A percentile compares a stretch with the other conserved stretches of the same genome.
These are phyloP conservation scores for Pichia sp. DNA, from an alignment of 1,139 yeast species.

Conservation along the genomic window DNA sequence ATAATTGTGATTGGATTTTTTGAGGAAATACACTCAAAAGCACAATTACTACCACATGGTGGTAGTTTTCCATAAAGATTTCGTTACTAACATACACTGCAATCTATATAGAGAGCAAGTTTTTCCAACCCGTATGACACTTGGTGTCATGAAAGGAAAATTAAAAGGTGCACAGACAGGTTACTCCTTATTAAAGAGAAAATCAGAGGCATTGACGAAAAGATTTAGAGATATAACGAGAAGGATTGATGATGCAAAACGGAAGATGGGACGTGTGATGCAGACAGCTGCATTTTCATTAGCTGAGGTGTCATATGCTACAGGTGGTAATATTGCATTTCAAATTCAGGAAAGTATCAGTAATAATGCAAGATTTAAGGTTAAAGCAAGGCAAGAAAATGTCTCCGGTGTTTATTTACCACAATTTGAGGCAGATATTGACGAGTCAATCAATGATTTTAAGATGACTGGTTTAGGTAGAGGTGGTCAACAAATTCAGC, in stretches of 20 bases:
- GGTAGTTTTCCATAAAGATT: not conserved
- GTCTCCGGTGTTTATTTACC: constrained; percentile 95
- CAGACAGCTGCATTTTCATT: constrained; percentile 96
- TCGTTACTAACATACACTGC: not conserved
- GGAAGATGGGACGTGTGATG: constrained; percentile 98
- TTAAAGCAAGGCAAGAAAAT: constrained; percentile 88
- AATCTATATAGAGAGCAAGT: constrained; percentile 60
- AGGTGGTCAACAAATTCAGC: constrained; percentile 97
- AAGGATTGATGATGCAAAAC: constrained; percentile 90
- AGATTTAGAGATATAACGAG: constrained; percentile 93
- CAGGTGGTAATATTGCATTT: constrained; percentile 83
- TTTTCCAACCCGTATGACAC: constrained; percentile 96
- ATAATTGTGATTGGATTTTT: too few relatives aligned
- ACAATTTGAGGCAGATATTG: constrained; percentile 78
- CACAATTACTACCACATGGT: not conserved
- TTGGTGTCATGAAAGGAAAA: constrained; percentile 89
- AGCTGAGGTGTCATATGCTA: constrained; percentile 95
- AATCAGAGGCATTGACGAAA: constrained; percentile 94
- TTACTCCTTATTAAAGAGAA: constrained; percentile 84
- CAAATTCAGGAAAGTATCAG: constrained; percentile 94
- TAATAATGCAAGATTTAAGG: constrained; percentile 74
- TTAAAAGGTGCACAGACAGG: constrained; percentile 98
- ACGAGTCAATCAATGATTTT: constrained; percentile 84
- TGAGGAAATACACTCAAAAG: not conserved
- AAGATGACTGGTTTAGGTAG: constrained; percentile 94